Conservation (phyloP, 78 protist genomes). For the Dictyostelium brefeldianum region DNA sequence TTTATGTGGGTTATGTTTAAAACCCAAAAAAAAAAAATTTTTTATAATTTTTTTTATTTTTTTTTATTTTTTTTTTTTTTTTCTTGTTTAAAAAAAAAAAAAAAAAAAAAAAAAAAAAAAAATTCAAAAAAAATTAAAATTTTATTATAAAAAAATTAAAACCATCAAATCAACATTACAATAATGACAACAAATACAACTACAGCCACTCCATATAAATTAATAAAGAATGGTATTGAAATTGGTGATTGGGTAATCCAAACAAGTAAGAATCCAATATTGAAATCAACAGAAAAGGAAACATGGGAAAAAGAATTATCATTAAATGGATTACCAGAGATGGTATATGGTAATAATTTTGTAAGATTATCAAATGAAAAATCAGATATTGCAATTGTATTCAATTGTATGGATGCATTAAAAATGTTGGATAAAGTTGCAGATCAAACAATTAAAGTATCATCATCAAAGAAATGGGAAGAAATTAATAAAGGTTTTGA, state of each 20-base stretch:
- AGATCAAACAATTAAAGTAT: slow-evolving; percentile 59
- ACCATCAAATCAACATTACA: no score
- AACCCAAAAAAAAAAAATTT: neutral
- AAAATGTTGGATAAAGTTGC: slow-evolving; percentile 13
- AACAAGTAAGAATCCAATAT: slow-evolving; percentile 62
- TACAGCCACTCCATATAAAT: neutral
- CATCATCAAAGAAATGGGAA: slow-evolving; percentile 64
- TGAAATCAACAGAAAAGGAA: slow-evolving; percentile 71
- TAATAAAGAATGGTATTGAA: slow-evolving; percentile 23
- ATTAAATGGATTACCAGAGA: slow-evolving; percentile 79
- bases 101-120: no score
- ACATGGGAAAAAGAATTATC: slow-evolving; percentile 58
- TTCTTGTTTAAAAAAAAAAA: no score
- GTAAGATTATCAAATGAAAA: slow-evolving; percentile 28
- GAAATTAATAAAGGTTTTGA: slow-evolving; percentile 24
- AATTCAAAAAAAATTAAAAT: no score
- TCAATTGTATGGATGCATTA: slow-evolving; percentile 82
- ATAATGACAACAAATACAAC: slow-evolving; percentile 5
- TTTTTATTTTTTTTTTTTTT: neutral
- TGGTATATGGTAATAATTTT: slow-evolving; percentile 82
- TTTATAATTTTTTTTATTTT: neutral
- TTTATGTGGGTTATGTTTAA: no score
- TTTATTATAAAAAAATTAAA: no score
- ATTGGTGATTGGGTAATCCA: slow-evolving; percentile 64
- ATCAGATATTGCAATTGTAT: slow-evolving; percentile 35